phyloP scores from a whole-genome alignment of 768 basidiomycete species.

The Piloderma croceum region DNA sequence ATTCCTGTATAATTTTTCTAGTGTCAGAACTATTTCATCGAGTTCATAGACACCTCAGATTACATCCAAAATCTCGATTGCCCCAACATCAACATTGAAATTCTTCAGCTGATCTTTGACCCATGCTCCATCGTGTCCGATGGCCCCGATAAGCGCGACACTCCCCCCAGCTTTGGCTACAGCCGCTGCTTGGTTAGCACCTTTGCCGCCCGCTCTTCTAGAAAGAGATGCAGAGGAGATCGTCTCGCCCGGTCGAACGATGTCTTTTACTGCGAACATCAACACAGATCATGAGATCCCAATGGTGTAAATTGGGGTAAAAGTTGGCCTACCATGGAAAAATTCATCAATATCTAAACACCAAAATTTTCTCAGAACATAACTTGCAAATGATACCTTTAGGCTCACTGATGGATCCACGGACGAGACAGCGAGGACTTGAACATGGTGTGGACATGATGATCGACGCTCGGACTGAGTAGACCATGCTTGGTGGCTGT shows the following conservation, averaged over 20 bases:
- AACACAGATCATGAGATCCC: not conserved
- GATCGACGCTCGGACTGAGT: too few species aligned
- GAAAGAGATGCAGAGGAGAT: slow-evolving; percentile 47
- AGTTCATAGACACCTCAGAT: slow-evolving; percentile 1
- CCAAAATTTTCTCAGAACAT: slow-evolving; percentile 5
- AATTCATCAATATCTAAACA: slow-evolving; percentile 51
- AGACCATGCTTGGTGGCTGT: too few species aligned
- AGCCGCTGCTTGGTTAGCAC: slow-evolving; percentile 60
- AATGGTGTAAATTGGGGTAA: not conserved
- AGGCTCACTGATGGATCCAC: slow-evolving; percentile 47
- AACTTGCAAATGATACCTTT: not conserved
- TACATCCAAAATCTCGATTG: slow-evolving; percentile 37
- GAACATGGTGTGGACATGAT: too few species aligned
- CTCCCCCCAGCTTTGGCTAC: slow-evolving; percentile 45
- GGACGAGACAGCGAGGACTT: slow-evolving; percentile 30
- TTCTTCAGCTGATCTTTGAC: slow-evolving; percentile 34
- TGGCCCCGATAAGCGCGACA: slow-evolving; percentile 45
- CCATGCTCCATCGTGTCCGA: slow-evolving; percentile 51
- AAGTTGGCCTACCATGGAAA: slow-evolving; percentile 38
- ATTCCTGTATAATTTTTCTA: slow-evolving; percentile 35
- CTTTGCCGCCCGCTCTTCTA: slow-evolving; percentile 54
- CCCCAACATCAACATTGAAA: slow-evolving; percentile 36
- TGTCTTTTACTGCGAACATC: slow-evolving; percentile 37
- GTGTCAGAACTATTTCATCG: not conserved
- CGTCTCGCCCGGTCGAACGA: slow-evolving; percentile 55